Evolutionary conservation across 2,329 filamentous ascomycete genomes (phyloP).

Genomic region (Trichophyton simii): DNA sequence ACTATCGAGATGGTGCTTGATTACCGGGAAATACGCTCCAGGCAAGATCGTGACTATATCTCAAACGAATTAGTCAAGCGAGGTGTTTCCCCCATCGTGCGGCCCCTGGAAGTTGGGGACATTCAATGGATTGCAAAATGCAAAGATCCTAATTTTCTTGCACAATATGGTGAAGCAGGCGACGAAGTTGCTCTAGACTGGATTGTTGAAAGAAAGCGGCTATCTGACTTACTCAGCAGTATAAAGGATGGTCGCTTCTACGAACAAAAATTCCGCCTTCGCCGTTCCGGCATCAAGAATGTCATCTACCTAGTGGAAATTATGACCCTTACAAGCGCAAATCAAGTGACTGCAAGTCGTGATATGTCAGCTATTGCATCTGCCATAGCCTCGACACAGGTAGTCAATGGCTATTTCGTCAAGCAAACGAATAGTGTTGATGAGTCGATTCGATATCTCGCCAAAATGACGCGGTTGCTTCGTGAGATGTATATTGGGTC

Average conservation of each 20-base stretch:
- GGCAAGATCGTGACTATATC: conserved; percentile 64
- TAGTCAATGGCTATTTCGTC: conserved; percentile 66
- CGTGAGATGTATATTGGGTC: conserved; percentile 46
- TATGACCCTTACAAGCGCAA: conserved; percentile 46
- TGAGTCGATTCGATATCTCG: conserved; percentile 64
- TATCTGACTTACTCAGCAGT: conserved; percentile 66
- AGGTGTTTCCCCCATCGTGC: conserved; percentile 53
- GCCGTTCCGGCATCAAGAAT: conserved; percentile 59
- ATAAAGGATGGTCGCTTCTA: conserved; percentile 74
- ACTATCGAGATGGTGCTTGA: conserved; percentile 62
- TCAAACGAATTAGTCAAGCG: conserved; percentile 56
- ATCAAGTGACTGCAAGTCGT: conserved; percentile 30
- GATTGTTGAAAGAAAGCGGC: conserved; percentile 67
- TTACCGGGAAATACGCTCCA: conserved; percentile 59
- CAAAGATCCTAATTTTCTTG: conserved; percentile 45
- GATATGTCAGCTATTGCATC: conserved; percentile 58
- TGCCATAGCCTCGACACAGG: conserved; percentile 63
- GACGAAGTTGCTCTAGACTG: conserved; percentile 66
- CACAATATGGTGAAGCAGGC: conserved; percentile 41
- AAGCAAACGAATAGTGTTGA: conserved; percentile 65
- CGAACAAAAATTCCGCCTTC: conserved; percentile 71
- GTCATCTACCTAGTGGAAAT: conserved; percentile 71
- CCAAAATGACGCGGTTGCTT: conserved; percentile 57
- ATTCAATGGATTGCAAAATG: conserved; percentile 68
- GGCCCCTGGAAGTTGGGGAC: conserved; percentile 60